Evolutionary conservation across 345 rosid species (phyloP), one percentile per base, ranked within the genome.

Genomic region (Arabis alpina): DNA sequence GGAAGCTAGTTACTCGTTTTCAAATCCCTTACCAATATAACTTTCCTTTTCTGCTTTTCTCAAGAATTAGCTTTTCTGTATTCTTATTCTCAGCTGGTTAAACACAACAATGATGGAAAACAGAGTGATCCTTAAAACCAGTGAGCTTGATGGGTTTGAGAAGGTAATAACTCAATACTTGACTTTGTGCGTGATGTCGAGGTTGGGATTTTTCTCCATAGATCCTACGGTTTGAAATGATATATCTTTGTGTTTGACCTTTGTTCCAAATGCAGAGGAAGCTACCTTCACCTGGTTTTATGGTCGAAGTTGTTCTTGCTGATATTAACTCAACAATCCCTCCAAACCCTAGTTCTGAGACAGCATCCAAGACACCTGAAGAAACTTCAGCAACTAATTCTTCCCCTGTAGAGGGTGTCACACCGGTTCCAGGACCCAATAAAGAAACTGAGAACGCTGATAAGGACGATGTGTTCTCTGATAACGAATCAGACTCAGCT

Each of bases 91-190:
- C 85, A 90, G 96, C 53, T 90, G 96, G 96, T 73, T 88, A 62
- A 90, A 90, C 86, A 90, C 96, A 11, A 83, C 87, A 42, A 88
- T 88, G 90, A 77, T 85, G 81, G 96, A 90, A 72, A 90, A 90
- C 58, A 82, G 96, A 77, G 86, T 82, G 66, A 62, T 88, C 43
- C 77, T 89, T 13, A 81, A 68, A 66, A 85, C 90, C 30, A 48
- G 79, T 13, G 96, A 90, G 50, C 85, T 90, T 51, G 96, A 90
- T 53, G 83, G 87, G 62, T 90, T 90, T 58, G 92, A 88, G 62
- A 90, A 90, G 90, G 96, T 85, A 85, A 68, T 48, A 19, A 48
- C 50, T 30, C n/a, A 30, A 53, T 54, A 44, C 23, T 52, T 27
- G 34, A 41, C 57, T 68, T 25, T 44, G 43, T 61, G 32, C 43